These are phyloP conservation scores for Fusarium sp. DNA, from an alignment of 2,329 filamentous ascomycete species.

Conservation along the genomic window DNA sequence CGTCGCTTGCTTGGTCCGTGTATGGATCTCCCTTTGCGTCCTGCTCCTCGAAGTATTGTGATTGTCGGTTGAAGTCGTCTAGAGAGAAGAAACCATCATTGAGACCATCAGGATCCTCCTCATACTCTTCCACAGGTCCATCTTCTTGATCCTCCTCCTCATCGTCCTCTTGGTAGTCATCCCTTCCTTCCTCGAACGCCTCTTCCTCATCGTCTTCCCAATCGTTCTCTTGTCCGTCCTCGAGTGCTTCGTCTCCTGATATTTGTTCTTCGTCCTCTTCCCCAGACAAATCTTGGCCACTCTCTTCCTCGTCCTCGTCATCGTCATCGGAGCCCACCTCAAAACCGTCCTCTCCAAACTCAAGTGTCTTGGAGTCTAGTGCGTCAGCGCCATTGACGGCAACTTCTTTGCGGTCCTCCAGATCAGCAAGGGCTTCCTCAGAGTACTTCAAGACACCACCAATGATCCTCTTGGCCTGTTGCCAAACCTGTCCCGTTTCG, in stretches of 20 bases:
- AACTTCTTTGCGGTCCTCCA: conserved; percentile 64
- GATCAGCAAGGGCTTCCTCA: conserved; percentile 58
- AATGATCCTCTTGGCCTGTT: conserved; percentile 88
- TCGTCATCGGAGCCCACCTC: conserved; percentile 48
- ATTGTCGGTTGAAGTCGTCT: conserved; percentile 95
- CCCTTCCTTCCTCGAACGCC: conserved; percentile 47
- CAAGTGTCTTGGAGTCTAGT: conserved; percentile 42
- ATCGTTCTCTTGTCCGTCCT: conserved; percentile 46
- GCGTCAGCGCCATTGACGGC: conserved; percentile 52
- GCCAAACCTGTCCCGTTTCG: conserved; percentile 89
- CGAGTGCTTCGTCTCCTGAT: conserved; percentile 36
- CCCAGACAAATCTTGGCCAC: conserved; percentile 47
- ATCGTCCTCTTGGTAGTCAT: conserved; percentile 52
- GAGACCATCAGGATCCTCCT: conserved; percentile 78
- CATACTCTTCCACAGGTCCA: conserved; percentile 60
- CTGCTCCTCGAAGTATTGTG: conserved; percentile 87
- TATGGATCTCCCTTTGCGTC: conserved; percentile 81
- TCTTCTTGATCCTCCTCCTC: conserved; percentile 55
- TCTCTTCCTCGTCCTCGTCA: conserved; percentile 46
- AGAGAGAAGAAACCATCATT: conserved; percentile 99
- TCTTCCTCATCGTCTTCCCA: conserved; percentile 55
- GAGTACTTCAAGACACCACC: conserved; percentile 64
- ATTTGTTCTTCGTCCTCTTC: conserved; percentile 44
- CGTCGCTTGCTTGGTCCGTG: conserved; percentile 80
- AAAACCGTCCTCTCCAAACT: conserved; percentile 48